Evolutionary conservation across 352 stramenopile genomes (phyloP).

Genomic region (Globisporangium radiosum): DNA sequence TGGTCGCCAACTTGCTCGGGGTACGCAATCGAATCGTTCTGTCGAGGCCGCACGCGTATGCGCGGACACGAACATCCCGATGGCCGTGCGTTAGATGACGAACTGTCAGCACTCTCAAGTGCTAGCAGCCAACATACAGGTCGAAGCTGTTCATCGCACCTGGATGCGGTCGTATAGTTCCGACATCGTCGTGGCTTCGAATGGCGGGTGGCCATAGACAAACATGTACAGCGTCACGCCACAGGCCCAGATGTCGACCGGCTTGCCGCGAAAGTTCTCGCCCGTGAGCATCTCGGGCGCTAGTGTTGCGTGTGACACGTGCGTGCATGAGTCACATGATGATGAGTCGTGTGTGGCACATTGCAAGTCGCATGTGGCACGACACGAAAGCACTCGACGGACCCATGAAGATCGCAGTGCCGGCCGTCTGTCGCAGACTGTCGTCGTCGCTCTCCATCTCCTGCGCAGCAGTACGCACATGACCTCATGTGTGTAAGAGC

Average conservation of each 20-base stretch:
- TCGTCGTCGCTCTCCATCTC: constrained; percentile 76
- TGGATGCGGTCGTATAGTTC: constrained; percentile 92
- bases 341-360: background rate
- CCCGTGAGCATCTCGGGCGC: constrained; percentile 78
- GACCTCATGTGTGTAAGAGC: background rate
- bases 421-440: constrained; percentile 58
- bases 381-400: background rate
- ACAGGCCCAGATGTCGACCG: constrained; percentile 93
- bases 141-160: constrained; percentile 16
- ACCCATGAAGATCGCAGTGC: constrained; percentile 77
- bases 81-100: too few species aligned
- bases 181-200: constrained; percentile 83
- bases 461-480: constrained; percentile 11
- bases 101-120: too few species aligned
- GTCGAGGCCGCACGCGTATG: background rate
- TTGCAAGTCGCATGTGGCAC: background rate
- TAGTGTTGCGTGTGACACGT: constrained; percentile 6
- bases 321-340: too few species aligned
- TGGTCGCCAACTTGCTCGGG: constrained; percentile 32
- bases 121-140: too few species aligned
- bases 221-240: constrained; percentile 97
- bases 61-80: too few species aligned
- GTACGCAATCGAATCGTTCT: constrained; percentile 67
- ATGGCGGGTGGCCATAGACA: constrained; percentile 90
- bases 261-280: constrained; percentile 67